phyloP scores from a whole-genome alignment of 148 eudicot species.

The Rhododendron williamsianum region DNA sequence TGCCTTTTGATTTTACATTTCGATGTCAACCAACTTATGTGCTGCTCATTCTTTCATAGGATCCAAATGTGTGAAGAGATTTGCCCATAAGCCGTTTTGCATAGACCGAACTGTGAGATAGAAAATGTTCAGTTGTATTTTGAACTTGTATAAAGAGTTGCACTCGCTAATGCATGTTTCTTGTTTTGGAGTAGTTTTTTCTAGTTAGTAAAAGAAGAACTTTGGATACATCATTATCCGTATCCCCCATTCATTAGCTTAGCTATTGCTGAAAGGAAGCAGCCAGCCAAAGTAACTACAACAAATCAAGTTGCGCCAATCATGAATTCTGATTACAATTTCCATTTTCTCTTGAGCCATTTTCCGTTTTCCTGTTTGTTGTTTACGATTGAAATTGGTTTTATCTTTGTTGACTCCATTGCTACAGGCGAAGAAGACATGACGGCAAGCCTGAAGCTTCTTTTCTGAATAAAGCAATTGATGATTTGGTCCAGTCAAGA shows the following conservation, averaged over 20 bases:
- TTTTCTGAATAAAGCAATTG: not conserved
- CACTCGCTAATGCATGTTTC: no score
- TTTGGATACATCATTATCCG: not conserved
- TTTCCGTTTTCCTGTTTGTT: not conserved
- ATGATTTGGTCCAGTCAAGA: not conserved
- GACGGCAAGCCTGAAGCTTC: slow-evolving; percentile 6
- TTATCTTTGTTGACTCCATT: not conserved
- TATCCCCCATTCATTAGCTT: not conserved
- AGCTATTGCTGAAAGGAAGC: not conserved
- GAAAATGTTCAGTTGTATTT: not conserved
- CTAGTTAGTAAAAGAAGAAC: not conserved
- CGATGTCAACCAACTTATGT: not conserved
- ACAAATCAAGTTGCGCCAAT: not conserved
- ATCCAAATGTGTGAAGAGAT: not conserved
- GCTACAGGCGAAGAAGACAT: slow-evolving; percentile 31
- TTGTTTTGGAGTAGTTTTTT: no score
- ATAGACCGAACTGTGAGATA: not conserved
- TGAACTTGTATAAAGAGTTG: not conserved
- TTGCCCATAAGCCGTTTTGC: not conserved
- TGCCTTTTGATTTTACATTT: not conserved
- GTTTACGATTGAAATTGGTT: not conserved
- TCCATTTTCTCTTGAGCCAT: not conserved
- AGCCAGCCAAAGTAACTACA: not conserved
- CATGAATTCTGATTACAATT: not conserved
- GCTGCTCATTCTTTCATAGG: not conserved